Evolutionary conservation across 1,139 yeast genomes (phyloP), one percentile per base, ranked within the genome.

Genomic region (Saccharomyces hybrid): DNA sequence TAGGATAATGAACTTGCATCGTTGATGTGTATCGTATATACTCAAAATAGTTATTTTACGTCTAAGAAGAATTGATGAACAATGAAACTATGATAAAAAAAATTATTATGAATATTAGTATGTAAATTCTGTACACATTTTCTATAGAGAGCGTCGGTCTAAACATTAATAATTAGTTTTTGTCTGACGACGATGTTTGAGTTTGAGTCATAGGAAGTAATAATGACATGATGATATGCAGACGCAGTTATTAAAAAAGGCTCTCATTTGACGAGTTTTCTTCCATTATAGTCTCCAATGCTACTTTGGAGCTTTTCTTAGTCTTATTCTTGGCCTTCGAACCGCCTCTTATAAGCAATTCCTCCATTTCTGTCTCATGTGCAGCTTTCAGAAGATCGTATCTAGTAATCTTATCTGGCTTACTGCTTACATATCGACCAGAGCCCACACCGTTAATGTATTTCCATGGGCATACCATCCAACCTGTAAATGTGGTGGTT

Each of bases 351-450:
- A 21, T 19, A 16, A 38, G 44, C 44, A 38, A 11, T 24, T 38
- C 44, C 26, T 38, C n/a, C 44, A 38, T 38, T 11, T 38, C 50
- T n/a, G 32, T 24, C 12, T 28, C 50, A n/a, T 48, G 41, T 21
- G 58, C 54, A 14, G 50, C 53, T 14, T 49, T 50, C 26, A 57
- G 52, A 4, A 57, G 48, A 26, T 57, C 59, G 24, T 42, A 52
- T 29, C 59, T 52, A 7, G 59, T 57, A n/a, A 57, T 55, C 5
- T 53, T 53, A 28, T 52, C 48, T 16, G 59, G 59, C 27, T 57
- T 57, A 9, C 53, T 55, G 47, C 59, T 57, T 7, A 47, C 58
- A 28, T 55, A 55, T 8, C 52, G 54, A 8, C 59, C 59, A 28
- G 58, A 58, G 19, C 59, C 59, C 42, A 51, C 44, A 38, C 16